Base-by-base conservation (phyloP, 805 yeast genomes). In the Metschnikowia picachoensis region DNA sequence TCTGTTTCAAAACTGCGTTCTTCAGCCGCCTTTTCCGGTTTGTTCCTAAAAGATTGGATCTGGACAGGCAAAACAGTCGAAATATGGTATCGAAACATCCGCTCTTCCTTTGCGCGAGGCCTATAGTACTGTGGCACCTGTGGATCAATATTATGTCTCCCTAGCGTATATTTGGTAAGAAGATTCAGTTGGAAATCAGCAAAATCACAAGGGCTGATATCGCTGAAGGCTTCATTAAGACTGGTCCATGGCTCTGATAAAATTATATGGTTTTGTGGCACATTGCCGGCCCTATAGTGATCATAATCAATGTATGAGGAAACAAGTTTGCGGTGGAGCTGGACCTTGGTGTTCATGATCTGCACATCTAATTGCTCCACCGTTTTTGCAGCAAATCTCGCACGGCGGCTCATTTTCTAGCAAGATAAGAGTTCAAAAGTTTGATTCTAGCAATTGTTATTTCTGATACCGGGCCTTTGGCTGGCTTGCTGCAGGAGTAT, bases 131-230 rank as follows among this genome's bases (percentile, higher is more conserved):
- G 49, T 12, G 53, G 53, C n/a, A 48, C 43, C 41, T 38, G 28
- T n/a, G 45, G 34, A 33, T 42, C 51, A 8, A 35, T 44, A 13
- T 46, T 45, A 12, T 17, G n/a, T 10, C 55, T 31, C 11, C 41
- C 43, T 4, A 30, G 8, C 9, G 50, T 45, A 37, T 46, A 44
- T 25, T 37, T 40, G 11, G 8, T 15, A 37, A 51, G 38, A 28
- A 49, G 47, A 11, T 17, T 25, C 55, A 51, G 55, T 12, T 37
- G 20, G 36, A 46, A 47, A 28, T 9, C 17, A 3, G 14, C 27
- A 36, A 51, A 51, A 30, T 51, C 55, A 31, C 51, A 49, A 3
- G 55, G 45, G 11, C 50, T 43, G 10, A 51, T 45, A 29, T 49
- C 51, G 9, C 41, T 35, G 34, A 43, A 41, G 1, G 34, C 39